Base-by-base conservation (phyloP, 1,139 yeast genomes). In the Diutina rugosa region DNA sequence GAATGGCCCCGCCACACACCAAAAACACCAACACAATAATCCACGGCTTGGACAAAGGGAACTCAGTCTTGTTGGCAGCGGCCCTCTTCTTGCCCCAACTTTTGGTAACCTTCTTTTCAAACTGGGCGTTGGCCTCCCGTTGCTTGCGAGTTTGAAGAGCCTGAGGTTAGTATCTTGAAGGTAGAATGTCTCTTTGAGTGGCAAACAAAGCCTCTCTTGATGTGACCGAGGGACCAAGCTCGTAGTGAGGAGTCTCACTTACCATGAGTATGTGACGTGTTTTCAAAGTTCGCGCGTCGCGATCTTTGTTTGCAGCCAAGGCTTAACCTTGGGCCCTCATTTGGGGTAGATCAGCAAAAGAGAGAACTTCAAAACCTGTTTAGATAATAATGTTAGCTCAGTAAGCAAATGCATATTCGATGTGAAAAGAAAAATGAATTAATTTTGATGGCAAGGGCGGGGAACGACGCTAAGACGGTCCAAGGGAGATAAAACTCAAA, bases 121-220 rank as follows among this genome's bases (percentile, higher is more conserved):
- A 91, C 69, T 83, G 87, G 64, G 81, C 80, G 70, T 90, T 91
- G 29, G 96, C 96, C 59, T 80, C 76, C 73, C 91, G 85, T 73
- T 90, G 97, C 65, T 80, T 83, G 58, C 93, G 91, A 35, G 95
- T 85, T 77, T 88, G 96, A 53, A 71, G 61, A 54, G 77, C 79
- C 80, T 75, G 57, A 32, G 16, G 57, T 57, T 55, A 57, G 58
- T 53, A 46, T 48, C 10, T 9, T 32, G 35, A 32, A 9, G 35
- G 12, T 9, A 10, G 12, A 8, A 32, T 32, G 35, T 8, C 12
- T 32, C 35, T 32, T 32, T 32, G 26, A 21, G 26, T 32, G 38
- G 38, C 38, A 6, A 8, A 32, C 26, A 21, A 21, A 3, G 2
- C 26, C 4, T 21, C 26, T 21, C 26, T 21, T 4, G 26, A 21